phyloP scores from a whole-genome alignment of 768 basidiomycete species.

The Lactarius hengduanensis region DNA sequence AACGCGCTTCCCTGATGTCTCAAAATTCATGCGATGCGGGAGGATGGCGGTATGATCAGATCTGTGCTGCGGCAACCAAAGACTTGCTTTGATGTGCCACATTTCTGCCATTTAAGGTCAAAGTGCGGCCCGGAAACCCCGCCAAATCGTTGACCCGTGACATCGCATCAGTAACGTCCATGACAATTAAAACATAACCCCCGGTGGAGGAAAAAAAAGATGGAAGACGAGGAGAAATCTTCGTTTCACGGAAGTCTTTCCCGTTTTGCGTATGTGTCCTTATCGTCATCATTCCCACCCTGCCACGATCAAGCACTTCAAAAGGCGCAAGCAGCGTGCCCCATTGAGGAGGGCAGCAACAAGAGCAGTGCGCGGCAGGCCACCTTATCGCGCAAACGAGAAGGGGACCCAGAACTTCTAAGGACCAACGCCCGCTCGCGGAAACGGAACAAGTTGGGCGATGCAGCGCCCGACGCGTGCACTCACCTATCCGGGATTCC shows the following conservation, averaged over 20 bases:
- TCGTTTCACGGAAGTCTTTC: conserved; percentile 8
- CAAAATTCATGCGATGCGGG: not conserved
- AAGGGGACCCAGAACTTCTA: not conserved
- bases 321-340: not conserved
- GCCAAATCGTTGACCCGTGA: not conserved
- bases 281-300: not conserved
- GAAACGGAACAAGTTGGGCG: conserved; percentile 36
- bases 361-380: no score
- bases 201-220: not conserved
- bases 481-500: conserved; percentile 50
- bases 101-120: not conserved
- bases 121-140: not conserved
- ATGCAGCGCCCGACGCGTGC: conserved; percentile 52
- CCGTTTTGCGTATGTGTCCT: conserved; percentile 1
- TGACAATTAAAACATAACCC: not conserved
- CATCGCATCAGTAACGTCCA: conserved; percentile 12
- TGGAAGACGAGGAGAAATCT: not conserved
- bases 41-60: no score
- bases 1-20: not conserved
- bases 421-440: not conserved
- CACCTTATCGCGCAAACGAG: not conserved
- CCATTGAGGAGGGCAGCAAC: not conserved
- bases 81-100: not conserved
- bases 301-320: not conserved
- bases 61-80: no score